A percentile compares a stretch with the other conserved stretches of the same genome.
Conservation (phyloP, 2,329 filamentous ascomycete species). For the Penicillium sp. region DNA sequence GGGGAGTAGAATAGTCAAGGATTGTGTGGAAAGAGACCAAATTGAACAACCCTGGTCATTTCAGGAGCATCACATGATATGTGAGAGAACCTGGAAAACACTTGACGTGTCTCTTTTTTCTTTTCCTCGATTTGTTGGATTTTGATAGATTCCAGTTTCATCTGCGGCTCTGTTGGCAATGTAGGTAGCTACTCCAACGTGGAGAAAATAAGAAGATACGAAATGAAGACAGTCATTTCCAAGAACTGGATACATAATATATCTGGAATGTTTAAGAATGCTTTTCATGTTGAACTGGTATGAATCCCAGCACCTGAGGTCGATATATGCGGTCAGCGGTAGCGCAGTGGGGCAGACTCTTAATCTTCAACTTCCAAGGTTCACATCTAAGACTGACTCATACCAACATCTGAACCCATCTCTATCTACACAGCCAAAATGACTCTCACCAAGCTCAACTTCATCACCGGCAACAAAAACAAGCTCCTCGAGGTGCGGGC, state of each 20-base stretch:
- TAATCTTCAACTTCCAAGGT: background rate
- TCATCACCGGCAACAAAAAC: conserved; percentile 95
- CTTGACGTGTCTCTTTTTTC: background rate
- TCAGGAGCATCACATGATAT: too few species aligned
- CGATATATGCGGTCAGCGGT: background rate
- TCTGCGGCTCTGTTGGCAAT: background rate
- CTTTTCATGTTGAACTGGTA: background rate
- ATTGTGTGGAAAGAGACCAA: too few species aligned
- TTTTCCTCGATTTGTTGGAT: background rate
- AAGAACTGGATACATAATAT: background rate
- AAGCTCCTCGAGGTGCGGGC: conserved; percentile 87
- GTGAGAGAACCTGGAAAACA: too few species aligned
- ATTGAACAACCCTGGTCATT: too few species aligned
- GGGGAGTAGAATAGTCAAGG: too few species aligned
- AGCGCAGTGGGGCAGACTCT: background rate
- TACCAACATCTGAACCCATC: background rate
- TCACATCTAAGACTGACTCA: background rate
- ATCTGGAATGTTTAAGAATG: background rate
- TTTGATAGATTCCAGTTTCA: background rate
- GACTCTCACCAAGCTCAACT: conserved; percentile 64
- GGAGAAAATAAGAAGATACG: background rate
- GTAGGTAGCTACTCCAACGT: background rate
- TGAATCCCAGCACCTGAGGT: background rate
- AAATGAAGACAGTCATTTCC: background rate
- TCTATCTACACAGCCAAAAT: conserved; percentile 37